A percentile compares a stretch with the other conserved stretches of the same genome.
Evolutionary conservation across 441 rosid species (phyloP).

Genomic region (Gossypium trilobum): DNA sequence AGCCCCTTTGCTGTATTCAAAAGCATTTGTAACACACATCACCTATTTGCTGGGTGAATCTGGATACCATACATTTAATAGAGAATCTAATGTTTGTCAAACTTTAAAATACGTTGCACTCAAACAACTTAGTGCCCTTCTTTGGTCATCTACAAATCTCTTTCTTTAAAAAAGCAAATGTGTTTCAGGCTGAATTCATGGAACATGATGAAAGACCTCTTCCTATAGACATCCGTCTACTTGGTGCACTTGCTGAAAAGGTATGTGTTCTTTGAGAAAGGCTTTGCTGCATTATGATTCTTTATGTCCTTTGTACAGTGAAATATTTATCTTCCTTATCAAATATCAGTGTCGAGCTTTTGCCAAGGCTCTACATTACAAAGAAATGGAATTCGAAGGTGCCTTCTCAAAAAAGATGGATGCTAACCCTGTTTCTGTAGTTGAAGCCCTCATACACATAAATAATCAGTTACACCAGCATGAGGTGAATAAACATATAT

Average conservation of each 20-base stretch:
- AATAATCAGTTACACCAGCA: conserved; percentile 98
- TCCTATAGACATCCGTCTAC: conserved; percentile 98
- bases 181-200: conserved; percentile 96
- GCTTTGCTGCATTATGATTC: background rate
- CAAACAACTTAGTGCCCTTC: background rate
- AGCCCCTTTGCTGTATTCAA: conserved; percentile 5
- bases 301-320: background rate
- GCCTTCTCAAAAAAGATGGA: conserved; percentile 82
- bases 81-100: background rate
- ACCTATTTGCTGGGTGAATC: background rate
- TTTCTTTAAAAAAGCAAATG: background rate
- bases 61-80: background rate
- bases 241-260: conserved; percentile 99
- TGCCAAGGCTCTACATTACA: conserved; percentile 98
- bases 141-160: background rate
- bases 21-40: background rate
- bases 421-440: conserved; percentile 94
- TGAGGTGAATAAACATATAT: conserved; percentile 44
- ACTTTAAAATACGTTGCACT: background rate
- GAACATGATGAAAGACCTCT: conserved; percentile 98
- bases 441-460: conserved; percentile 96
- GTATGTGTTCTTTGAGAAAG: conserved; percentile 30
- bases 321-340: background rate
- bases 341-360: conserved; percentile 84
- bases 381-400: conserved; percentile 99